Evolutionary conservation across 176 grass and related monocot genomes (phyloP).

Genomic region (Rhynchospora pubera): DNA sequence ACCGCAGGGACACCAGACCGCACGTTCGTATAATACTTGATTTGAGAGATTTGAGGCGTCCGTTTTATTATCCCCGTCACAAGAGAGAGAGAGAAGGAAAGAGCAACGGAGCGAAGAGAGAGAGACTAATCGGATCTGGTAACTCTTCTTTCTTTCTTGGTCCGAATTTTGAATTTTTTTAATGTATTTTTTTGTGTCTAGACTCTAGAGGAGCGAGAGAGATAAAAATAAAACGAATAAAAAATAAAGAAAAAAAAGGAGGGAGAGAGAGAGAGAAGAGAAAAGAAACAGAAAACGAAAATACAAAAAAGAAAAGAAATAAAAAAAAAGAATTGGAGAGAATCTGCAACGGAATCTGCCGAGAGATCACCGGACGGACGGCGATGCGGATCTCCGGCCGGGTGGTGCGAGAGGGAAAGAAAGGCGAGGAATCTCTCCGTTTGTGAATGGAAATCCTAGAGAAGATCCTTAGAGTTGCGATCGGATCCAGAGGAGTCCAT

Average conservation of each 20-base stretch:
- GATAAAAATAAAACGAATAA: slow-evolving; percentile 23
- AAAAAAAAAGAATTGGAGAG: background rate
- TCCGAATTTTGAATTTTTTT: slow-evolving; percentile 8
- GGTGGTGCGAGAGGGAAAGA: slow-evolving; percentile 12
- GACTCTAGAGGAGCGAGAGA: background rate
- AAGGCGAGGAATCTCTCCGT: slow-evolving; percentile 17
- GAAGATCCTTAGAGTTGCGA: slow-evolving; percentile 41
- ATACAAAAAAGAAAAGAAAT: background rate
- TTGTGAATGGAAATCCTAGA: slow-evolving; percentile 51
- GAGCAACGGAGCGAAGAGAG: background rate
- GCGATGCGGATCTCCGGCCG: slow-evolving; percentile 12
- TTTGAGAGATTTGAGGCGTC: background rate
- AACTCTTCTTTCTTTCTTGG: slow-evolving; percentile 3
- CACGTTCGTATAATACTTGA: background rate
- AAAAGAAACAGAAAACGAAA: background rate
- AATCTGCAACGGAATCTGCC: slow-evolving; percentile 25
- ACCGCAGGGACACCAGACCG: slow-evolving; percentile 8
- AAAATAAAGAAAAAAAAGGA: slow-evolving; percentile 4
- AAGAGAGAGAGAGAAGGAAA: slow-evolving; percentile 1
- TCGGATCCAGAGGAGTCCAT: slow-evolving; percentile 31
- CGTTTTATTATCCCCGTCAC: background rate
- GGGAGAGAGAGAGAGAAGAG: background rate
- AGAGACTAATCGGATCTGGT: slow-evolving; percentile 21
- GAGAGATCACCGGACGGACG: slow-evolving; percentile 6
- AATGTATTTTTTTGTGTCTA: slow-evolving; percentile 16